Base-by-base conservation (phyloP, 164 flowering plant species). In the Echeveria elegans region DNA sequence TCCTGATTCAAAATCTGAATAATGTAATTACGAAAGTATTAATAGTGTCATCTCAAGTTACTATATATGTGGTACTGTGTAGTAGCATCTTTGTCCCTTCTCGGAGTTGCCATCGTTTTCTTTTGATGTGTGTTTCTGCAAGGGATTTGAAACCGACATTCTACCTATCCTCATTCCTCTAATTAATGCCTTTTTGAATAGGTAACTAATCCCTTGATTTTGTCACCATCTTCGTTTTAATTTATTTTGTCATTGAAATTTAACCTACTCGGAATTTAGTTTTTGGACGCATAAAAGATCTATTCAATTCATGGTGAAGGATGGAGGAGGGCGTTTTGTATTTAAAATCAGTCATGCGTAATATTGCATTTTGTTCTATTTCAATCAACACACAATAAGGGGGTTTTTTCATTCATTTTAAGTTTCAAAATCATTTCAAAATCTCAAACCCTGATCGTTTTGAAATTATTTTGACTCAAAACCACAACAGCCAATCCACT, bases 101-200 rank as follows among this genome's bases (percentile, higher is more conserved):
- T 28, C 28, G 61, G 32, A 3, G 32, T 28, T 26, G 32, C 61
- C 61, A 56, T 56, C 61, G 28, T 56, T 56, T 28, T 56, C 32
- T 15, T 28, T 8, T 28, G 32, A 26, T 28, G 28, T 52, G 32
- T 10, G 37, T 3, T 56, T 56, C 28, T 56, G 61, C 31, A 56
- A 26, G 32, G 31, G 28, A 56, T 56, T 28, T 56, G 32, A 28
- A 56, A 29, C 61, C 61, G 32, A 56, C 61, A 56, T 56, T 56
- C 32, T 28, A 56, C 32, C 61, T 56, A 56, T 56, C 61, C 14
- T 56, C 61, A 56, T 56, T 56, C 59, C 61, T 29, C 61, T 56
- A 56, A 28, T 56, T 56, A 56, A 56, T 56, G 28, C 61, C 61
- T 56, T 56, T 56, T 56, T 28, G 32, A 56, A 56, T 56, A 28